These are phyloP conservation scores for Posidonia australis DNA, from an alignment of 106 monocot genomes.

Conservation along the genomic window DNA sequence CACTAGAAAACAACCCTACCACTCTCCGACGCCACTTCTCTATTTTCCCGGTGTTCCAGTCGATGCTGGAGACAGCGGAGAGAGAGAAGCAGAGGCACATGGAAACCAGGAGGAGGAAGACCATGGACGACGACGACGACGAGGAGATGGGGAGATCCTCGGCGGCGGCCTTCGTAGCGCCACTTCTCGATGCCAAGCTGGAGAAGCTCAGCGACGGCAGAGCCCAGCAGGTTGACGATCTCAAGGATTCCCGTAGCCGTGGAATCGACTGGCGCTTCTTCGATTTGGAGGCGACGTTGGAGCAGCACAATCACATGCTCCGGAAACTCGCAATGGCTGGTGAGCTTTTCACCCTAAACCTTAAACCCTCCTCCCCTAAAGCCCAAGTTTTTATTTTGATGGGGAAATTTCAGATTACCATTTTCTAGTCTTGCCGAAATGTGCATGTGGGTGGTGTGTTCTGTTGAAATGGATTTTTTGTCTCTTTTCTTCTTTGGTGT, in stretches of 20 bases:
- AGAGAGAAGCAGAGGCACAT: neutral
- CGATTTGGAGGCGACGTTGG: neutral
- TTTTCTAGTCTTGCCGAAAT: no score
- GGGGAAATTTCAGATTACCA: no score
- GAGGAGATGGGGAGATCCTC: neutral
- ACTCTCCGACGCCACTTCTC: no score
- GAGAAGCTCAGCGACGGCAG: neutral
- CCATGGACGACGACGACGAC: neutral
- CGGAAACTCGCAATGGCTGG: neutral
- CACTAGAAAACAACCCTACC: no score
- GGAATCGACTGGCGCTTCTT: neutral
- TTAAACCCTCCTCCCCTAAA: no score
- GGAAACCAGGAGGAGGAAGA: neutral
- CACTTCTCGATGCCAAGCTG: neutral
- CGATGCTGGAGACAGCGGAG: neutral
- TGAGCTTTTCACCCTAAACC: neutral
- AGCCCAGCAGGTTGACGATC: neutral
- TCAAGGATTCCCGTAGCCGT: neutral
- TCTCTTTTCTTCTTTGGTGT: neutral
- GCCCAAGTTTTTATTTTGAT: no score
- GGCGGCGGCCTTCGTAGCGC: neutral
- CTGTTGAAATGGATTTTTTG: neutral
- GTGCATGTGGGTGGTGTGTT: neutral
- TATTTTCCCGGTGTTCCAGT: neutral
- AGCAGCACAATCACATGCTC: neutral